Percentiles rank a stretch among this genome's conserved stretches.
phyloP scores from a whole-genome alignment of 441 rosid genomes.

The Erysimum cheiri region DNA sequence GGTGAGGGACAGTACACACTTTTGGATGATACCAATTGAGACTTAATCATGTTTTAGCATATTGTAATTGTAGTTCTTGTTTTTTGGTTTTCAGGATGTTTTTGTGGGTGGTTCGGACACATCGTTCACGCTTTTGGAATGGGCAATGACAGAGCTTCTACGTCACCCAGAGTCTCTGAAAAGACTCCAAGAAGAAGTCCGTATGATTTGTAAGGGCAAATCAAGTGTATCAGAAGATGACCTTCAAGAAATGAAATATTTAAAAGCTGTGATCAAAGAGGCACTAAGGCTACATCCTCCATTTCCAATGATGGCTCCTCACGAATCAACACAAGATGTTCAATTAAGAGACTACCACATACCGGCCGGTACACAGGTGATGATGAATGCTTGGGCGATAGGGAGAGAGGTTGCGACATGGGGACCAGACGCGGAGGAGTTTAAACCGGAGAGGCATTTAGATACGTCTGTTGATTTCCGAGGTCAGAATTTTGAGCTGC shows the following conservation, averaged over 20 bases:
- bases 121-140: slow-evolving; percentile 36
- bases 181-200: slow-evolving; percentile 37
- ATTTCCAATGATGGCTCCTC: slow-evolving; percentile 38
- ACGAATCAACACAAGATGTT: slow-evolving; percentile 32
- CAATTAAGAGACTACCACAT: slow-evolving; percentile 29
- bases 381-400: slow-evolving; percentile 41
- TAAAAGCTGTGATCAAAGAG: slow-evolving; percentile 43
- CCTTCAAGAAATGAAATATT: slow-evolving; percentile 24
- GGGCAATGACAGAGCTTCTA: slow-evolving; percentile 47
- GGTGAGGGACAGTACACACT: slow-evolving; percentile 37
- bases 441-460: slow-evolving; percentile 44
- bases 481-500: slow-evolving; percentile 36
- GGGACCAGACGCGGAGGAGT: slow-evolving; percentile 37
- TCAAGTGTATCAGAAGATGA: slow-evolving; percentile 37
- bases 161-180: slow-evolving; percentile 21
- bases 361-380: slow-evolving; percentile 28
- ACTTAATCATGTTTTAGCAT: not conserved
- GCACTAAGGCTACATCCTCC: slow-evolving; percentile 35
- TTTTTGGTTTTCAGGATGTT: slow-evolving; percentile 28
- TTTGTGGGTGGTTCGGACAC: slow-evolving; percentile 44
- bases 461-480: slow-evolving; percentile 31
- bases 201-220: slow-evolving; percentile 16
- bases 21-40: not conserved
- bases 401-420: slow-evolving; percentile 39
- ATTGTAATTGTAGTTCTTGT: not conserved